Evolutionary conservation across 345 rosid genomes (phyloP).

Genomic region (Pugionium dolabratum): DNA sequence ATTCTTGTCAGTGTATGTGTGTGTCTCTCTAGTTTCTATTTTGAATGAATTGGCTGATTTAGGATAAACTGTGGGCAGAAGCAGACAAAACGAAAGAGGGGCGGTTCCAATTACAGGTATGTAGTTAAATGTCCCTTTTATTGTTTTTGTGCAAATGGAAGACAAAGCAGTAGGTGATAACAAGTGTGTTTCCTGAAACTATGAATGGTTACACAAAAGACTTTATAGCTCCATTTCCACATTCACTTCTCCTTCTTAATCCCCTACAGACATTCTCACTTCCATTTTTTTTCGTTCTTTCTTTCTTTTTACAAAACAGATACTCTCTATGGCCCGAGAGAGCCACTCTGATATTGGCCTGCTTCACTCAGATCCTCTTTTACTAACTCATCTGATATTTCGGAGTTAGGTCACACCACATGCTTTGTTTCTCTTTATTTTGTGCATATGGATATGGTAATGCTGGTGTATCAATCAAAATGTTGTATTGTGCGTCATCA

Average conservation of each 20-base stretch:
- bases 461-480: background rate
- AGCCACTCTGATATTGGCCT: slow-evolving; percentile 76
- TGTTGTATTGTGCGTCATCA: background rate
- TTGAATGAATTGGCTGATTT: slow-evolving; percentile 13
- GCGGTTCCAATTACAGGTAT: background rate
- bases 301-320: background rate
- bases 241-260: slow-evolving; percentile 23
- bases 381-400: slow-evolving; percentile 46
- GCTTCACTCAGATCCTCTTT: slow-evolving; percentile 65
- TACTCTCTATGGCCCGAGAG: slow-evolving; percentile 31
- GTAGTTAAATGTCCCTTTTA: background rate
- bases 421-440: background rate
- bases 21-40: background rate
- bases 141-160: background rate
- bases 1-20: slow-evolving; percentile 16
- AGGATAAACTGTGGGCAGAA: slow-evolving; percentile 10
- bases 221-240: slow-evolving; percentile 1
- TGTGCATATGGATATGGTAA: background rate
- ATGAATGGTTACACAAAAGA: slow-evolving; percentile 8
- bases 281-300: background rate
- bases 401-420: background rate
- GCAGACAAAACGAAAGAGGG: slow-evolving; percentile 23
- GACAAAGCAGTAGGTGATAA: slow-evolving; percentile 10
- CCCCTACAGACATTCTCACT: slow-evolving; percentile 43
- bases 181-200: slow-evolving; percentile 24